Evolutionary conservation across 2,329 filamentous ascomycete genomes (phyloP).

Genomic region (Plenodomus biglobosus): DNA sequence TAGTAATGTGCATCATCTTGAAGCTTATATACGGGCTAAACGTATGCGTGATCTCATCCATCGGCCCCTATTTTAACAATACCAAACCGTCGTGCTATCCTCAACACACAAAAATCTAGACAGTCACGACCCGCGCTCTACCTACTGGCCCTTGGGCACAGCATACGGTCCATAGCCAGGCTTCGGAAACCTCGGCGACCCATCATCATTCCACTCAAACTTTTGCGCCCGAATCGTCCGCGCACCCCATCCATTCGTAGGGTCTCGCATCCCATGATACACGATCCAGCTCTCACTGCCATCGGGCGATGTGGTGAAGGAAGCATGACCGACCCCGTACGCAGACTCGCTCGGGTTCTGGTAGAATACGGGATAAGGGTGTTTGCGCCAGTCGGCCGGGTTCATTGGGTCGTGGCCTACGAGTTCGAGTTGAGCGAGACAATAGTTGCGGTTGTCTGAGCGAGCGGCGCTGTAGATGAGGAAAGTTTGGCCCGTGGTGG

Average conservation of each 20-base stretch:
- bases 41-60: too few relatives aligned
- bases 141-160: slow-evolving; percentile 34
- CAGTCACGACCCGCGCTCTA: too few relatives aligned
- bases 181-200: slow-evolving; percentile 51
- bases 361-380: slow-evolving; percentile 51
- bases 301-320: slow-evolving; percentile 53
- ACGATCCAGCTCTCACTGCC: slow-evolving; percentile 54
- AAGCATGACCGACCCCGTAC: slow-evolving; percentile 56
- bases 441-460: slow-evolving; percentile 57
- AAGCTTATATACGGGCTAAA: too few relatives aligned
- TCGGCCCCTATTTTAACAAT: neutral
- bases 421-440: slow-evolving; percentile 55
- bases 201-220: slow-evolving; percentile 53
- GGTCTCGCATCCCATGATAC: slow-evolving; percentile 56
- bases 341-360: slow-evolving; percentile 50
- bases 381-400: slow-evolving; percentile 52
- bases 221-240: slow-evolving; percentile 54
- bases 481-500: slow-evolving; percentile 51
- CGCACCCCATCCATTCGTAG: slow-evolving; percentile 51
- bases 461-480: slow-evolving; percentile 54
- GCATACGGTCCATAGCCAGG: slow-evolving; percentile 54
- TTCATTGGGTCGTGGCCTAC: slow-evolving; percentile 55
- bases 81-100: too few relatives aligned
- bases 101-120: neutral
- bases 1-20: too few relatives aligned